Evolutionary conservation across 495 filamentous ascomycete genomes (phyloP), one percentile per base, ranked within the genome.

Genomic region (Paragyromitra xinjiangensis): DNA sequence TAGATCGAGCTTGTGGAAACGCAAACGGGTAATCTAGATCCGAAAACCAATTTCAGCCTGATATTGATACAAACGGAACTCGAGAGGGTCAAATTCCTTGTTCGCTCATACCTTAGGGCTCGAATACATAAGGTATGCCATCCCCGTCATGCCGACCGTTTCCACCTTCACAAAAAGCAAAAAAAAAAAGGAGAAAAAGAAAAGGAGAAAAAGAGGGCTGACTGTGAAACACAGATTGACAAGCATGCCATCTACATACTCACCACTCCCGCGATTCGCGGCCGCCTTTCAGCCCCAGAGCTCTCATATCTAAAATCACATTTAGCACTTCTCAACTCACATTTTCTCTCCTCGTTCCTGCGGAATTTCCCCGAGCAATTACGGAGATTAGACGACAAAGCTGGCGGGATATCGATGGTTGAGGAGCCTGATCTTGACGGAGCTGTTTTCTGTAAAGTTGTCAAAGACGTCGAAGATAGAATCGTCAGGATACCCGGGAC

Each of bases 31-130:
- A 89, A 91, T 78, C 88, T 94, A 87, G 93, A 95, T 80, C 91
- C 94, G 11, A 94, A 91, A 80, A 90, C 92, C 69, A 97, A 96
- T 84, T 96, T 99, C 83, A 89, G 88, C 76, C 91, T 98, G 78
- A 96, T 98, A 59, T 91, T 99, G 75, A 90, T 98, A 69, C 95
- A 99, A 86, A 98, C 96, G 34, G 95, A 99, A 86, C 90, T 98
- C 63, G 92, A 97, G 83, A 87, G 95, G 50, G 95, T 91, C 83
- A 97, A 97, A 86, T 98, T 92, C 82, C 86, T 98, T 45, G 87
- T 98, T 45, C 90, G 95, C 71, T 91, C 90, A n/a, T 91, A 93
- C 73, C 86, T 98, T 53, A 88, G 95, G 61, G 89, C 91, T n/a
- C 87, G 95, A 39, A 90, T 99, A 51, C 88, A 93, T 22, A 99